Evolutionary conservation across 2,329 filamentous ascomycete species (phyloP).

Genomic region (Cladophialophora chaetospira): DNA sequence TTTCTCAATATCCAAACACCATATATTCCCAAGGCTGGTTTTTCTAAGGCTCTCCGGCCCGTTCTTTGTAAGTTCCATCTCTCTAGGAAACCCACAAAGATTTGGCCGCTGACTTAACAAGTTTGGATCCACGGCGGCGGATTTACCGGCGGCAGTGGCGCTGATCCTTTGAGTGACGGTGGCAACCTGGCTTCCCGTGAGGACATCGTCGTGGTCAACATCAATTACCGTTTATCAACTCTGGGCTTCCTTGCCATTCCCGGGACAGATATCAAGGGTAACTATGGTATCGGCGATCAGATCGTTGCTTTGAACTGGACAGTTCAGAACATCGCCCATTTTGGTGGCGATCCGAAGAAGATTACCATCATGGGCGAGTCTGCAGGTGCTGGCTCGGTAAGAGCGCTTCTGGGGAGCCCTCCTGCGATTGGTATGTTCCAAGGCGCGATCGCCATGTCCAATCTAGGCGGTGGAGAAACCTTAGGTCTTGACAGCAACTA

Average conservation of each 20-base stretch:
- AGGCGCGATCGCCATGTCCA: conserved; percentile 45
- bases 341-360: conserved; percentile 51
- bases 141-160: conserved; percentile 53
- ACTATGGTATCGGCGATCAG: conserved; percentile 57
- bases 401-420: conserved; percentile 52
- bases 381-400: conserved; percentile 59
- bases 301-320: conserved; percentile 54
- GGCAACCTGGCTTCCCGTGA: conserved; percentile 60
- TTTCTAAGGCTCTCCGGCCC: conserved; percentile 45
- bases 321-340: conserved; percentile 47
- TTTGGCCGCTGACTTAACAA: not conserved
- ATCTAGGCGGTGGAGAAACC: conserved; percentile 58
- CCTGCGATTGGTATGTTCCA: conserved; percentile 27
- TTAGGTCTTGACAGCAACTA: conserved; percentile 60
- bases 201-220: conserved; percentile 60
- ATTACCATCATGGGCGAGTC: conserved; percentile 53
- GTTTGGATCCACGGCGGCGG: conserved; percentile 60
- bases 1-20: conserved; percentile 54
- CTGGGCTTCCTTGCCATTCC: conserved; percentile 61
- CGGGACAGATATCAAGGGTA: conserved; percentile 57
- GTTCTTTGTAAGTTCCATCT: conserved; percentile 41
- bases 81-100: not conserved
- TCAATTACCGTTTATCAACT: conserved; percentile 63
- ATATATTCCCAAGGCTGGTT: conserved; percentile 45
- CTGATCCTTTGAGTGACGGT: conserved; percentile 49